A percentile compares a stretch with the other conserved stretches of the same genome.
phyloP scores from a whole-genome alignment of 2,329 filamentous ascomycete species.

The Neurospora sp. region DNA sequence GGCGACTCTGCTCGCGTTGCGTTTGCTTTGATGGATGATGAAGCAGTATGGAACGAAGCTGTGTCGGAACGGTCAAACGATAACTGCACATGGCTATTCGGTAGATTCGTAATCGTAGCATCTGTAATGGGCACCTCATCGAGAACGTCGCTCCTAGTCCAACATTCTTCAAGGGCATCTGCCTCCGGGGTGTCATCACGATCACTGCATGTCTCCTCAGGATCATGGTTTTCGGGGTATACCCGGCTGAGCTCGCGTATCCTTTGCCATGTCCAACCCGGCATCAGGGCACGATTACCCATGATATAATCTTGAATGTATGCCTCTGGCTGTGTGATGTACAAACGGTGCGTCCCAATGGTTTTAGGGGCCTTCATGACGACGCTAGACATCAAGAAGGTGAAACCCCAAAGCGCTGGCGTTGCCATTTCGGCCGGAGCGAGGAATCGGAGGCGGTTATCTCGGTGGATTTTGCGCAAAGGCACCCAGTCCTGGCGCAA shows the following conservation, averaged over 20 bases:
- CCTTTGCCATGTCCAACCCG: constrained; percentile 61
- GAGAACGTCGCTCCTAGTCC: constrained; percentile 55
- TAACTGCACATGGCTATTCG: constrained; percentile 29
- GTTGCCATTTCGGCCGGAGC: constrained; percentile 63
- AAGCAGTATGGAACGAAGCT: constrained; percentile 13
- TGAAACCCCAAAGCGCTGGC: constrained; percentile 58
- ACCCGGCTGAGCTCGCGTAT: constrained; percentile 52
- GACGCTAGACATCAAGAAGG: constrained; percentile 59
- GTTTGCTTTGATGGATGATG: not conserved
- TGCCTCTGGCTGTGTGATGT: constrained; percentile 64
- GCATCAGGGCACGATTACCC: constrained; percentile 34
- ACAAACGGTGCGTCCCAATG: constrained; percentile 50
- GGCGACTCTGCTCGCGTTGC: constrained; percentile 30
- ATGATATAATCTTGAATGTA: constrained; percentile 52
- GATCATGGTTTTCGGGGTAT: constrained; percentile 31
- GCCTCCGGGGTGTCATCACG: constrained; percentile 43
- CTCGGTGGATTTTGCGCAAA: constrained; percentile 64
- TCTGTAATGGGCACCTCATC: constrained; percentile 43
- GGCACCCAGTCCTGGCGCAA: constrained; percentile 64
- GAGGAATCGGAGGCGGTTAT: constrained; percentile 61
- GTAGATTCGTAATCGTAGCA: constrained; percentile 32
- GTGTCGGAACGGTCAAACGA: constrained; percentile 27
- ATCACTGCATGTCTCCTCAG: constrained; percentile 22
- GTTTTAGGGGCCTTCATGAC: constrained; percentile 55
- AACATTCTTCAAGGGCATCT: constrained; percentile 54